A percentile compares a stretch with the other conserved stretches of the same genome.
Evolutionary conservation across 2,329 filamentous ascomycete species (phyloP).

Genomic region (Colletotrichum tamarilloi): DNA sequence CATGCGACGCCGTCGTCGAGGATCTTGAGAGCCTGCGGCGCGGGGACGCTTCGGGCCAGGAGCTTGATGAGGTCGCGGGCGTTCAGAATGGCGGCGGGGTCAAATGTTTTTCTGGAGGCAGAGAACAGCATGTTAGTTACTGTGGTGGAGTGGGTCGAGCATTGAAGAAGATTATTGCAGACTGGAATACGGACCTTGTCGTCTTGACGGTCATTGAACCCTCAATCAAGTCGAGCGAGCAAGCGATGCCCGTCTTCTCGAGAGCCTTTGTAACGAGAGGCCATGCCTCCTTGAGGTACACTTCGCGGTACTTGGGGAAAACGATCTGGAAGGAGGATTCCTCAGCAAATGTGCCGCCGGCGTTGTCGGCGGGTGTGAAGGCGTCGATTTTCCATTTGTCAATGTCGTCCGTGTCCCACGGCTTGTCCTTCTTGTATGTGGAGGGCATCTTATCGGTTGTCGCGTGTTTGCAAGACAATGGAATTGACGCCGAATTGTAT

Average conservation of each 20-base stretch:
- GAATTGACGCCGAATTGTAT: background rate
- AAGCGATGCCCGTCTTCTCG: conserved; percentile 88
- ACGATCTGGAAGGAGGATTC: conserved; percentile 90
- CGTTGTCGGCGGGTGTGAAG: conserved; percentile 89
- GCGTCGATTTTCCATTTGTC: conserved; percentile 96
- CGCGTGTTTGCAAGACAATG: background rate
- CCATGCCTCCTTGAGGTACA: conserved; percentile 94
- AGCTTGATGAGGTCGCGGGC: conserved; percentile 95
- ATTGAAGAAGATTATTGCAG: conserved; percentile 51
- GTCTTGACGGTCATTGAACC: conserved; percentile 98
- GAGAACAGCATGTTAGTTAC: conserved; percentile 3
- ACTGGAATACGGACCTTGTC: conserved; percentile 73
- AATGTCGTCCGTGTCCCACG: conserved; percentile 96
- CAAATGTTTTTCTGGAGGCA: conserved; percentile 77
- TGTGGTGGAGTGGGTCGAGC: background rate
- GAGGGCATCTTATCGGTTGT: conserved; percentile 74
- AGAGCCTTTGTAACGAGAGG: conserved; percentile 88
- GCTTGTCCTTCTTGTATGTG: conserved; percentile 89
- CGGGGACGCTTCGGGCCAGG: conserved; percentile 89
- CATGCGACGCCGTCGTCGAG: conserved; percentile 91
- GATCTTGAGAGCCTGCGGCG: conserved; percentile 93
- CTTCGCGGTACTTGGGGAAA: conserved; percentile 97
- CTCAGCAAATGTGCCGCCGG: conserved; percentile 86
- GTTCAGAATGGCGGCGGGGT: conserved; percentile 93
- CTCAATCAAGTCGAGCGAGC: conserved; percentile 92